Base-by-base conservation (phyloP, 1,139 yeast species). In the Pichia sp. region DNA sequence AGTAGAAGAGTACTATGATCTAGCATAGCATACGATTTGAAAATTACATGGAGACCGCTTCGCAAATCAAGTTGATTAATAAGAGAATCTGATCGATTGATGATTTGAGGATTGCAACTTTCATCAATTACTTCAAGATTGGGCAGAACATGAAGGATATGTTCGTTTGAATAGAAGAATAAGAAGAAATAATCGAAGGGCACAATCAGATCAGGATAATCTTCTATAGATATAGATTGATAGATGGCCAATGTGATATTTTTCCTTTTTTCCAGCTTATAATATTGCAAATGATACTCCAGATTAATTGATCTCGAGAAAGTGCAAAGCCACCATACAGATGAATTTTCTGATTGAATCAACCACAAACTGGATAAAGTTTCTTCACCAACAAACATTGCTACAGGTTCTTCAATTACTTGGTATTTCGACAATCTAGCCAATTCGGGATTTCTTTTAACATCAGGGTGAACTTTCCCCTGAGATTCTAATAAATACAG, bases 121-220 rank as follows among this genome's bases (percentile, higher is more conserved):
- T 22, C 31, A 11, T 10, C 14, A 3, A 11, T 5, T 21, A 39
- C 10, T 4, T 18, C 22, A 17, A 31, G 2, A 12, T 33, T 15
- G 3, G 45, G 43, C 11, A 28, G 15, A 9, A 25, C 14, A 18
- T 21, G 34, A 4, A 42, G 25, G 8, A 18, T 17, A 26, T 40
- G 38, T 11, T 26, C 7, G 9, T 35, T 11, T 7, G 32, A 32
- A 26, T 18, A 36, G 4, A 39, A 10, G 7, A 34, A 14, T 11
- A 39, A 30, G 9, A 40, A 10, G 15, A 36, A 40, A 25, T 34
- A n/a, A 15, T 23, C 10, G 12, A 36, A 20, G 6, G 45, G 43
- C 4, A 42, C 31, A 8, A 42, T 26, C 5, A 42, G 14, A 17
- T 42, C 34, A 8, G 45, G 45, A 12, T 17, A 22, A 5, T 23